Percentiles rank a stretch among this genome's conserved stretches.
Conservation (phyloP, 306 rosid genomes). For the Prunus campanulata region DNA sequence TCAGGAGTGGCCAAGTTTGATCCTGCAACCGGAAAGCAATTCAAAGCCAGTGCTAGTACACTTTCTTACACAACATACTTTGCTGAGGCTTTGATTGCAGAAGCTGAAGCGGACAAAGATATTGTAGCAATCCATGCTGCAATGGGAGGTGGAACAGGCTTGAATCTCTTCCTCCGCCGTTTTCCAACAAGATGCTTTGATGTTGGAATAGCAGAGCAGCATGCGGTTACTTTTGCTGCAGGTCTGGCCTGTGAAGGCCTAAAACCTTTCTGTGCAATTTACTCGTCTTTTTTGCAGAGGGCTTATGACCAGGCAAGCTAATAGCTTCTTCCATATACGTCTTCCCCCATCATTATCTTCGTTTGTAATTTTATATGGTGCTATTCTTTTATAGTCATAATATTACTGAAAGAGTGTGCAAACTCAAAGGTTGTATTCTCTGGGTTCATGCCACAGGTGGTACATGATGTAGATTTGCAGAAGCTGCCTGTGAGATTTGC, state of each 20-base stretch:
- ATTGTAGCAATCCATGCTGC: conserved; percentile 95
- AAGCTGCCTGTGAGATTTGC: conserved; percentile 93
- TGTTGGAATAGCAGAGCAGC: conserved; percentile 98
- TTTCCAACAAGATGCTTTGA: conserved; percentile 94
- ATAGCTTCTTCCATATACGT: conserved; percentile 8
- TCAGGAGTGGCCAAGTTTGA: conserved; percentile 92
- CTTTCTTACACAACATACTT: conserved; percentile 91
- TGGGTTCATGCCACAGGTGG: conserved; percentile 58
- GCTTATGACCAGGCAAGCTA: conserved; percentile 88
- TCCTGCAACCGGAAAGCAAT: conserved; percentile 87
- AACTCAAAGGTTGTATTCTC: conserved; percentile 3
- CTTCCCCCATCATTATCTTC: background rate
- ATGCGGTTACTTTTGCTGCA: conserved; percentile 97
- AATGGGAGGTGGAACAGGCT: conserved; percentile 99
- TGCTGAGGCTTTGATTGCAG: conserved; percentile 96
- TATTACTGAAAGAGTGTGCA: background rate
- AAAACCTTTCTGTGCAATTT: conserved; percentile 89
- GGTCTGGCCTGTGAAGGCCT: conserved; percentile 94
- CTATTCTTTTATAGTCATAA: background rate
- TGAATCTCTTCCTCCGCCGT: conserved; percentile 88
- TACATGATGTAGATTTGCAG: conserved; percentile 96
- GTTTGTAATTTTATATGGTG: background rate
- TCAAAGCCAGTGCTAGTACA: conserved; percentile 59
- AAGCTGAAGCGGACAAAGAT: conserved; percentile 84
- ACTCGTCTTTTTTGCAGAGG: conserved; percentile 95